These are phyloP conservation scores for Fusarium buxicola DNA, from an alignment of 2,329 filamentous ascomycete species.

Conservation along the genomic window DNA sequence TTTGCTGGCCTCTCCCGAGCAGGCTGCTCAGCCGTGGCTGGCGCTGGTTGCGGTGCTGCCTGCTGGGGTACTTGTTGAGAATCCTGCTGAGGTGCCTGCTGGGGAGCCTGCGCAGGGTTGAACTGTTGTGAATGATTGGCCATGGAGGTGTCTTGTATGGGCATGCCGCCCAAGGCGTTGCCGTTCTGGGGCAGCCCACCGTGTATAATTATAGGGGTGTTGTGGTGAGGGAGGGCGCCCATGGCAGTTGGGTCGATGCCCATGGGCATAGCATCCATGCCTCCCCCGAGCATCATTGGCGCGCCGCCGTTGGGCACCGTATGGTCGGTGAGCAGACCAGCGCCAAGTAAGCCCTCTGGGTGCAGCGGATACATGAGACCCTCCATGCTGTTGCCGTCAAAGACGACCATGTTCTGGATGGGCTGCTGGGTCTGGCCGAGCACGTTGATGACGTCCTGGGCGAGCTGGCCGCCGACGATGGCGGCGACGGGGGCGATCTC, in stretches of 20 bases:
- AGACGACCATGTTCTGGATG: conserved; percentile 93
- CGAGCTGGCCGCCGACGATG: conserved; percentile 88
- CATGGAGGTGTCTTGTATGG: conserved; percentile 30
- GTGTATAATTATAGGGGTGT: conserved; percentile 41
- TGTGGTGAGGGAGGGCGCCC: conserved; percentile 42
- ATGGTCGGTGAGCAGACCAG: conserved; percentile 55
- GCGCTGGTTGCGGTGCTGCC: neutral
- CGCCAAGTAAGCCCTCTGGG: conserved; percentile 69
- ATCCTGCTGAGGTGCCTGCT: conserved; percentile 17
- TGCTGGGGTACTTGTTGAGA: conserved; percentile 3
- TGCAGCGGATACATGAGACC: conserved; percentile 86
- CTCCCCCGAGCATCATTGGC: conserved; percentile 39
- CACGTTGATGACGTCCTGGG: conserved; percentile 98
- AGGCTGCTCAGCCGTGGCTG: conserved; percentile 18
- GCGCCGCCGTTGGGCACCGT: conserved; percentile 40
- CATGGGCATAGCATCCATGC: conserved; percentile 42
- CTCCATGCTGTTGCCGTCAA: conserved; percentile 85
- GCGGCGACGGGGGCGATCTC: conserved; percentile 90
- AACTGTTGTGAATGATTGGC: conserved; percentile 30
- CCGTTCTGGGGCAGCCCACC: conserved; percentile 28
- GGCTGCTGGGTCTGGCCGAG: conserved; percentile 91
- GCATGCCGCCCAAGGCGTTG: conserved; percentile 21
- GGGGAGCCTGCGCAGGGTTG: conserved; percentile 12
- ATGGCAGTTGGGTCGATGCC: conserved; percentile 40
- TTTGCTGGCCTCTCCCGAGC: conserved; percentile 19